Conservation (phyloP, 176 grass and related monocot species). For the Bonia amplexicaulis region DNA sequence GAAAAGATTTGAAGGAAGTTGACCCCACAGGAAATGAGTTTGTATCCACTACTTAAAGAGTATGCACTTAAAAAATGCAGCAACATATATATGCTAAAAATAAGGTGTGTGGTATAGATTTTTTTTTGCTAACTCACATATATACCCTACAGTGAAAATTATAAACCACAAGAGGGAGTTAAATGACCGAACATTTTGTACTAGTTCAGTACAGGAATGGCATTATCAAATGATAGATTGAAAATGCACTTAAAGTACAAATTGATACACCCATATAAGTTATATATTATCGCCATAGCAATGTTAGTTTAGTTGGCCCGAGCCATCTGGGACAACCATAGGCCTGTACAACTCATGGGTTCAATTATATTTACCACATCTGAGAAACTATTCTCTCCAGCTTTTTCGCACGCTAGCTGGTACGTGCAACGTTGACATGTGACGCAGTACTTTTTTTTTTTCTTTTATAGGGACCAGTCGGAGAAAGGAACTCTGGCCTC, state of each 20-base stretch:
- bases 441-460: slow-evolving; percentile 30
- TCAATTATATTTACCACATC: slow-evolving; percentile 44
- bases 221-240: background rate
- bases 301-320: background rate
- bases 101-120: background rate
- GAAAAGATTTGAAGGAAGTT: background rate
- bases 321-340: slow-evolving; percentile 27
- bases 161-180: background rate
- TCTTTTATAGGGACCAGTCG: slow-evolving; percentile 53
- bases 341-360: slow-evolving; percentile 39
- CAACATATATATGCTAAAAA: background rate
- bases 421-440: slow-evolving; percentile 68
- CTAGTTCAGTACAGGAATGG: background rate
- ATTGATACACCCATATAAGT: background rate
- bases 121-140: background rate
- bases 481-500: slow-evolving; percentile 62
- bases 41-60: background rate
- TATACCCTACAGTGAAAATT: background rate
- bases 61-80: background rate
- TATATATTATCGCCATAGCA: background rate
- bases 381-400: slow-evolving; percentile 32
- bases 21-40: background rate
- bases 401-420: slow-evolving; percentile 56
- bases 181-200: background rate
- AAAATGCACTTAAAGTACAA: background rate